Percentiles rank a stretch among this genome's conserved stretches.
These are phyloP conservation scores for Erysimum cheiri DNA, from an alignment of 441 rosid genomes.

Conservation along the genomic window DNA sequence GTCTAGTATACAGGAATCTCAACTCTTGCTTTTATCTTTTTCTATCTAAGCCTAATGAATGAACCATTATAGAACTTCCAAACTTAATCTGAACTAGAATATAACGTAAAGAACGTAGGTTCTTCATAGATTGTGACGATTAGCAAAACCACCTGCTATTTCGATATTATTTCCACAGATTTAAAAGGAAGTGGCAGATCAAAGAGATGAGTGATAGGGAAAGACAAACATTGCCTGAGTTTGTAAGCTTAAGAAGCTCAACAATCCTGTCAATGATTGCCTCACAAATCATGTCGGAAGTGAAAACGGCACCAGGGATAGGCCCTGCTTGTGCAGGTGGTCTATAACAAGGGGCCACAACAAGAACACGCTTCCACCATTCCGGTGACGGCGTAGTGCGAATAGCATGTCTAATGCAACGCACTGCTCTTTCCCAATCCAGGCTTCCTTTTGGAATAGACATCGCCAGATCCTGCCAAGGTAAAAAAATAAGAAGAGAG, in stretches of 20 bases:
- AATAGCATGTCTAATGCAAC: constrained; percentile 95
- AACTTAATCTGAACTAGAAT: constrained; percentile 6
- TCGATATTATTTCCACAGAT: constrained; percentile 3
- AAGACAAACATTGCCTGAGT: constrained; percentile 76
- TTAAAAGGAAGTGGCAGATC: constrained; percentile 9
- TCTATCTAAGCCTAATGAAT: constrained; percentile 24
- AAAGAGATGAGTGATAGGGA: constrained; percentile 40
- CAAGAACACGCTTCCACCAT: constrained; percentile 99
- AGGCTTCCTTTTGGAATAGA: constrained; percentile 93
- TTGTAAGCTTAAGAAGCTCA: constrained; percentile 89
- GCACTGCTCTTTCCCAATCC: constrained; percentile 99
- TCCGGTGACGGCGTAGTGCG: constrained; percentile 98
- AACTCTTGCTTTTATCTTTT: constrained; percentile 9
- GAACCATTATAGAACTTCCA: constrained; percentile 18
- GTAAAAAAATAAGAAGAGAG: constrained; percentile 25
- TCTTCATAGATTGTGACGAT: constrained; percentile 4
- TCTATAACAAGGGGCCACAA: constrained; percentile 87
- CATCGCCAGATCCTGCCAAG: constrained; percentile 81
- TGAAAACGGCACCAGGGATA: constrained; percentile 97
- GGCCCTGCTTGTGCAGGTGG: constrained; percentile 64
- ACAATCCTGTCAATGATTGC: constrained; percentile 90
- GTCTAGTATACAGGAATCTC: constrained; percentile 23
- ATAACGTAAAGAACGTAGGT: constrained; percentile 4
- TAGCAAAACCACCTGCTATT: constrained; percentile 9
- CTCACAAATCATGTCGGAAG: constrained; percentile 93